phyloP scores from a whole-genome alignment of 2,329 filamentous ascomycete species.

The Pyrenophora tritici-repentis region DNA sequence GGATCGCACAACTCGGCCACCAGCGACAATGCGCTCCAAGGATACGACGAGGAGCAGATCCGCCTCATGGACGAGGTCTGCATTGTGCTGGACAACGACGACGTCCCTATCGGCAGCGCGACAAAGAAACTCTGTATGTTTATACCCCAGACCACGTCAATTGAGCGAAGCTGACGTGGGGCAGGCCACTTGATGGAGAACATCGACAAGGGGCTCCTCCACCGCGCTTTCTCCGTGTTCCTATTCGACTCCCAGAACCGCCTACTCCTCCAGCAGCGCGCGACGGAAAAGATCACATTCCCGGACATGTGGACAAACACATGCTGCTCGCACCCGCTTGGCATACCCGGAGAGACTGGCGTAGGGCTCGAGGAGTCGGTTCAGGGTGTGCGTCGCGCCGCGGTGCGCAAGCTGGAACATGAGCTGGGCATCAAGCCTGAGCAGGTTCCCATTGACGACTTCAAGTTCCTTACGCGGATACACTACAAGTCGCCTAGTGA shows the following conservation, averaged over 20 bases:
- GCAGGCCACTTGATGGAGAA: slow-evolving; percentile 97
- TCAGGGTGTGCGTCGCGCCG: slow-evolving; percentile 85
- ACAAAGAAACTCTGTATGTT: slow-evolving; percentile 95
- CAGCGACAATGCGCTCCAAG: slow-evolving; percentile 73
- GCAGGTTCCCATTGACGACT: slow-evolving; percentile 89
- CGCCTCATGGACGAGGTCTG: slow-evolving; percentile 98
- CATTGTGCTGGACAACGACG: slow-evolving; percentile 92
- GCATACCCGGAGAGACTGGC: slow-evolving; percentile 89
- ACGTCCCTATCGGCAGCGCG: slow-evolving; percentile 89
- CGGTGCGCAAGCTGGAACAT: slow-evolving; percentile 90
- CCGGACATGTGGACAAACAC: slow-evolving; percentile 99
- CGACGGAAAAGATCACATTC: slow-evolving; percentile 97
- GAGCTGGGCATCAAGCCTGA: slow-evolving; percentile 89
- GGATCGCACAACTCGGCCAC: slow-evolving; percentile 64
- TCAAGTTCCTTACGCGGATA: slow-evolving; percentile 92
- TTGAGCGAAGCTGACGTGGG: slow-evolving; percentile 16
- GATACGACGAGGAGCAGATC: slow-evolving; percentile 97
- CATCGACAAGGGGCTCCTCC: slow-evolving; percentile 92
- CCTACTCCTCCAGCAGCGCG: slow-evolving; percentile 92
- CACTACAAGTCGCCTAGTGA: slow-evolving; percentile 98
- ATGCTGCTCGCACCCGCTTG: slow-evolving; percentile 96
- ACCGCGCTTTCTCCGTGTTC: slow-evolving; percentile 97
- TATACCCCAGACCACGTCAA: neutral
- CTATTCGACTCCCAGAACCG: slow-evolving; percentile 94
- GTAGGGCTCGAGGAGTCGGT: slow-evolving; percentile 78